Evolutionary conservation across 495 filamentous ascomycete species (phyloP).

Genomic region (Penicillium lividum): DNA sequence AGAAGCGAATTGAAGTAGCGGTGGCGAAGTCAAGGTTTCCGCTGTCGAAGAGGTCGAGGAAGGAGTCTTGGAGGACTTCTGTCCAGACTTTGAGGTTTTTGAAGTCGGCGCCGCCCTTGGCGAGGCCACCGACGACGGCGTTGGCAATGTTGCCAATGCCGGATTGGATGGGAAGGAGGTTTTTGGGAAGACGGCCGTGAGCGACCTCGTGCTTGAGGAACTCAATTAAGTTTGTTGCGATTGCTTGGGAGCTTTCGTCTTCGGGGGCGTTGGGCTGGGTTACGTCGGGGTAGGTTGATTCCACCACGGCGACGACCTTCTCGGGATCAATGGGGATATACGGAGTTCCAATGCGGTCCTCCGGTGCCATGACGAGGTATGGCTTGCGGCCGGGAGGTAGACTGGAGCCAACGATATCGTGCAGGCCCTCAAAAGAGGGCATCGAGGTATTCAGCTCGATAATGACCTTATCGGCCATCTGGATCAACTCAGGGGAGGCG

Average conservation of each 20-base stretch:
- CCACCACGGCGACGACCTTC: slow-evolving; percentile 82
- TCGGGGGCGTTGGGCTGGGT: slow-evolving; percentile 75
- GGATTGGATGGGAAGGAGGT: slow-evolving; percentile 80
- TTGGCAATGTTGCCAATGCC: slow-evolving; percentile 96
- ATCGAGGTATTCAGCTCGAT: slow-evolving; percentile 90
- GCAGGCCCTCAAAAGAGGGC: slow-evolving; percentile 83
- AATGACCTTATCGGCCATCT: slow-evolving; percentile 90
- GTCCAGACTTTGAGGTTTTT: slow-evolving; percentile 89
- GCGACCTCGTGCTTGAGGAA: slow-evolving; percentile 82
- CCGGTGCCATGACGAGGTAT: slow-evolving; percentile 76
- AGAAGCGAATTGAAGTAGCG: slow-evolving; percentile 89
- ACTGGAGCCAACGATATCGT: slow-evolving; percentile 88
- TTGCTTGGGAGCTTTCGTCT: slow-evolving; percentile 69
- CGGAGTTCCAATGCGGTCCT: slow-evolving; percentile 80
- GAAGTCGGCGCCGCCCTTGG: slow-evolving; percentile 75
- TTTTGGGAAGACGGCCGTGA: slow-evolving; percentile 73
- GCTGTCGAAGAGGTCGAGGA: slow-evolving; percentile 92
- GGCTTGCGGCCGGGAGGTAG: slow-evolving; percentile 80
- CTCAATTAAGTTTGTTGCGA: slow-evolving; percentile 81
- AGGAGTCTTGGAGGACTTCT: slow-evolving; percentile 90
- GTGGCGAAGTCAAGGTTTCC: slow-evolving; percentile 90
- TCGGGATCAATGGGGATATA: slow-evolving; percentile 90
- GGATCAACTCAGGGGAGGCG: slow-evolving; percentile 81
- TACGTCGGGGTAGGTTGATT: slow-evolving; percentile 81
- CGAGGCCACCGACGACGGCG: slow-evolving; percentile 83